Percentiles rank a stretch among this genome's conserved stretches.
phyloP scores from a whole-genome alignment of 495 filamentous ascomycete genomes.

The Penicillium malachiteum region DNA sequence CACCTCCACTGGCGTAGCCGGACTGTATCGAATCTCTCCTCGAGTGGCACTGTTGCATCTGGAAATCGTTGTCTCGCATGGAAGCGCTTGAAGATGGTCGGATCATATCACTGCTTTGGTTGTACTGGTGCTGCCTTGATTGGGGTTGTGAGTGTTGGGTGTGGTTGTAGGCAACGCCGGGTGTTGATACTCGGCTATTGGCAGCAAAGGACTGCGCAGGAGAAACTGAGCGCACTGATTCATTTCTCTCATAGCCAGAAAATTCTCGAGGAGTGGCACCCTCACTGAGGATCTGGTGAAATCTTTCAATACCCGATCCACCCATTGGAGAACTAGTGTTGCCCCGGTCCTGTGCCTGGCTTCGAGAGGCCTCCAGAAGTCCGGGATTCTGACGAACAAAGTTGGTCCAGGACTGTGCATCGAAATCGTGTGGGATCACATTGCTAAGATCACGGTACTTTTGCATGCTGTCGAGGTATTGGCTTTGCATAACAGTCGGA shows the following conservation, averaged over 20 bases:
- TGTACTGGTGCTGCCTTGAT: slow-evolving; percentile 19
- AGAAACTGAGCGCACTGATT: slow-evolving; percentile 34
- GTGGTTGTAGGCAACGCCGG: slow-evolving; percentile 28
- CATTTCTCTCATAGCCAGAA: slow-evolving; percentile 28
- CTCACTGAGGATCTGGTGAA: slow-evolving; percentile 51
- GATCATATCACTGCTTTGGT: slow-evolving; percentile 32
- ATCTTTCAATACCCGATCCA: slow-evolving; percentile 54
- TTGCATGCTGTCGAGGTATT: slow-evolving; percentile 64
- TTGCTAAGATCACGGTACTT: slow-evolving; percentile 60
- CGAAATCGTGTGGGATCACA: slow-evolving; percentile 61
- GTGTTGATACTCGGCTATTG: slow-evolving; percentile 40
- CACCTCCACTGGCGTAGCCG: slow-evolving; percentile 63
- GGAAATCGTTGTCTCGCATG: slow-evolving; percentile 38
- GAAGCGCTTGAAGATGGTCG: slow-evolving; percentile 52
- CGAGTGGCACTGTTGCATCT: slow-evolving; percentile 24
- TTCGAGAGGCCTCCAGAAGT: slow-evolving; percentile 33
- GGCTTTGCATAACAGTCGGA: slow-evolving; percentile 67
- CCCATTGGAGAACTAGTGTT: slow-evolving; percentile 42
- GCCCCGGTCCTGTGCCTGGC: slow-evolving; percentile 32
- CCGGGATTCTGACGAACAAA: slow-evolving; percentile 62
- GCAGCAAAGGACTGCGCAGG: slow-evolving; percentile 37
- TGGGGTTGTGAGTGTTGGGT: slow-evolving; percentile 26
- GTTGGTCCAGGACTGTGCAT: slow-evolving; percentile 66
- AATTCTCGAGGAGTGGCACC: slow-evolving; percentile 45
- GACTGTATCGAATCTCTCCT: slow-evolving; percentile 48